Conservation (phyloP, 2,329 filamentous ascomycete genomes). For the Thielaviopsis populi region DNA sequence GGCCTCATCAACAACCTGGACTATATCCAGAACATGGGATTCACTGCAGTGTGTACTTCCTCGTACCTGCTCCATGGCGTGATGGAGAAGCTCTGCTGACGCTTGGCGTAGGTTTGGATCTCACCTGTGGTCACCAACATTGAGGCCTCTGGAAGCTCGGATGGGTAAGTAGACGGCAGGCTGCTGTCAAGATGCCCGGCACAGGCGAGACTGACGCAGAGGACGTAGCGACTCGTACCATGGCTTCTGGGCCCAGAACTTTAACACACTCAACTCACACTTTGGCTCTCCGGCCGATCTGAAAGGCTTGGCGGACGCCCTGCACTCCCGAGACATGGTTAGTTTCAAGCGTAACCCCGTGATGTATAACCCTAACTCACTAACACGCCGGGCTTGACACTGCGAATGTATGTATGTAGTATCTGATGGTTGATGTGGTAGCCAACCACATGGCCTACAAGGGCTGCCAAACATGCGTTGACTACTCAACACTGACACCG, state of each 20-base stretch:
- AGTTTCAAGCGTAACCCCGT: background rate
- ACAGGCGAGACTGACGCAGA: background rate
- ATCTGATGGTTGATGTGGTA: slow-evolving; percentile 42
- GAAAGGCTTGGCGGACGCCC: slow-evolving; percentile 29
- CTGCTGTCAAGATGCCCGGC: background rate
- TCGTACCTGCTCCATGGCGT: no score
- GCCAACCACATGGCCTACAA: slow-evolving; percentile 38
- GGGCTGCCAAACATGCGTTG: slow-evolving; percentile 29
- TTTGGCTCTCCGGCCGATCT: slow-evolving; percentile 37
- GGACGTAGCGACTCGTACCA: slow-evolving; percentile 26
- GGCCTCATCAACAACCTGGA: slow-evolving; percentile 35
- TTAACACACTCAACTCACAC: slow-evolving; percentile 31
- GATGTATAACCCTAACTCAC: background rate
- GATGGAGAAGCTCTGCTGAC: slow-evolving; percentile 1
- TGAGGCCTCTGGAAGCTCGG: slow-evolving; percentile 21
- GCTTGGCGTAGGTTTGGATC: slow-evolving; percentile 26
- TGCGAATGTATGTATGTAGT: no score
- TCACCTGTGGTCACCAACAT: slow-evolving; percentile 31
- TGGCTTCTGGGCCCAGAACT: slow-evolving; percentile 28
- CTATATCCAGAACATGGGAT: slow-evolving; percentile 35
- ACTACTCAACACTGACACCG: slow-evolving; percentile 39
- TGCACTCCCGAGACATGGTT: slow-evolving; percentile 38
- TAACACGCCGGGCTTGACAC: background rate
- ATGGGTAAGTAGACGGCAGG: slow-evolving; percentile 16
- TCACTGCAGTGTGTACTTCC: slow-evolving; percentile 23